Evolutionary conservation across 2,329 filamentous ascomycete species (phyloP).

Genomic region (Diaporthe humulicola): DNA sequence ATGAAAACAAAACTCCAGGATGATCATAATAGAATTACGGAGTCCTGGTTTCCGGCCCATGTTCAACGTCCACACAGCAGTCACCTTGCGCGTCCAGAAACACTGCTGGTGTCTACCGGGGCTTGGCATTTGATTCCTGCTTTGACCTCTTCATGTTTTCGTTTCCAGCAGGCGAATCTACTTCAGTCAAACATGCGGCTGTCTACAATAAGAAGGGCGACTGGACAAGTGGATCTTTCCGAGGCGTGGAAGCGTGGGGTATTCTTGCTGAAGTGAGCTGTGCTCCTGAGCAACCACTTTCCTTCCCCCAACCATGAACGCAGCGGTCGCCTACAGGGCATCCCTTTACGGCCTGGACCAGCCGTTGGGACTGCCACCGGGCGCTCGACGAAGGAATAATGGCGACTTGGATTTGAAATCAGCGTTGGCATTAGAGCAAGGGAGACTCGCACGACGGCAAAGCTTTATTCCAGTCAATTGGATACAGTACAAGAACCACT

Average conservation of each 20-base stretch:
- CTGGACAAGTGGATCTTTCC: not conserved
- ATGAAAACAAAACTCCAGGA: not conserved
- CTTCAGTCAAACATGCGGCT: not conserved
- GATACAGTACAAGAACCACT: constrained; percentile 18
- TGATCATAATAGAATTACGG: constrained; percentile 17
- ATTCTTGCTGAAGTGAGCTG: constrained; percentile 3
- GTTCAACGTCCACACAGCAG: not conserved
- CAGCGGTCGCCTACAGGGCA: constrained; percentile 15
- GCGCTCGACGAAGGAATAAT: not conserved
- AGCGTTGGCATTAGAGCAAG: not conserved
- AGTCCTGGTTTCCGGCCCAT: constrained; percentile 10
- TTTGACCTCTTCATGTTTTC: not conserved
- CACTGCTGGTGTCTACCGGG: not conserved
- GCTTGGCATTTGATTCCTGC: constrained; percentile 9
- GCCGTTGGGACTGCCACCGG: constrained; percentile 5
- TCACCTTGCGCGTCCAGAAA: constrained; percentile 10
- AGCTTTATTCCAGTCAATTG: constrained; percentile 21
- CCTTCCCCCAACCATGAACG: not conserved
- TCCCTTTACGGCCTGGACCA: constrained; percentile 24
- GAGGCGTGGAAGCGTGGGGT: not conserved
- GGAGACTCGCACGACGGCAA: not conserved
- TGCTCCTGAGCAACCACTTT: not conserved
- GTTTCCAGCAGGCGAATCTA: not conserved
- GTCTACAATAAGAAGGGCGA: not conserved
- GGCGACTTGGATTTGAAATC: not conserved